phyloP scores from a whole-genome alignment of 1,139 yeast genomes.

The Debaryomyces subglobosus region DNA sequence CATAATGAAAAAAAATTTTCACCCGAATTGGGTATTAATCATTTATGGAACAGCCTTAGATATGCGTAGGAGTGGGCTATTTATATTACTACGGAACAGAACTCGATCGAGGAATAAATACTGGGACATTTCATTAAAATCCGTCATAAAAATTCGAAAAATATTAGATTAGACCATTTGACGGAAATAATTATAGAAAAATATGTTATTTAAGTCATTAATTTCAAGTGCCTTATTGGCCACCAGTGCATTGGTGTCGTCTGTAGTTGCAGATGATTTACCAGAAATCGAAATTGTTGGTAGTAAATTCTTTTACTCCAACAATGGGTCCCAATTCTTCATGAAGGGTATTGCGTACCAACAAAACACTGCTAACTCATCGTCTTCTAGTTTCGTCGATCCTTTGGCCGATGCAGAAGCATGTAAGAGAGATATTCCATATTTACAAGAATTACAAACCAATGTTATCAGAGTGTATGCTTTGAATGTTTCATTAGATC shows the following conservation, averaged over 20 bases:
- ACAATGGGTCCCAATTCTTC: slow-evolving; percentile 49
- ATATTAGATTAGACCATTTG: background rate
- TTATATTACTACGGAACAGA: background rate
- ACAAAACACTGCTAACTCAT: slow-evolving; percentile 37
- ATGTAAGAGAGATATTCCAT: slow-evolving; percentile 82
- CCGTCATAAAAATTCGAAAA: background rate
- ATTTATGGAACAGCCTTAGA: background rate
- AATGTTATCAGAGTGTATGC: slow-evolving; percentile 78
- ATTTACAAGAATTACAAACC: slow-evolving; percentile 60
- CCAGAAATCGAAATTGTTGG: slow-evolving; percentile 49
- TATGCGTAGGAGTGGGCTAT: slow-evolving; percentile 2
- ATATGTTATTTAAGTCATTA: slow-evolving; percentile 45
- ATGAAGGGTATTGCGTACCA: slow-evolving; percentile 53
- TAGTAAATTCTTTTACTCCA: slow-evolving; percentile 47
- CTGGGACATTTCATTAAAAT: background rate
- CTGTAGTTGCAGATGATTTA: slow-evolving; percentile 22
- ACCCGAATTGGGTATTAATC: slow-evolving; percentile 9
- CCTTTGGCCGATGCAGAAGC: slow-evolving; percentile 72
- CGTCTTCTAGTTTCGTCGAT: slow-evolving; percentile 54
- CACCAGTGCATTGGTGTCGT: slow-evolving; percentile 20
- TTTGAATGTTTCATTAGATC: slow-evolving; percentile 63
- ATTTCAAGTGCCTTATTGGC: slow-evolving; percentile 33
- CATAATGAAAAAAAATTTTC: slow-evolving; percentile 10
- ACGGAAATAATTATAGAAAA: background rate
- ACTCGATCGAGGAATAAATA: slow-evolving; percentile 2